Conservation (phyloP, 2,329 filamentous ascomycete genomes). For the Colletotrichum abscissum region DNA sequence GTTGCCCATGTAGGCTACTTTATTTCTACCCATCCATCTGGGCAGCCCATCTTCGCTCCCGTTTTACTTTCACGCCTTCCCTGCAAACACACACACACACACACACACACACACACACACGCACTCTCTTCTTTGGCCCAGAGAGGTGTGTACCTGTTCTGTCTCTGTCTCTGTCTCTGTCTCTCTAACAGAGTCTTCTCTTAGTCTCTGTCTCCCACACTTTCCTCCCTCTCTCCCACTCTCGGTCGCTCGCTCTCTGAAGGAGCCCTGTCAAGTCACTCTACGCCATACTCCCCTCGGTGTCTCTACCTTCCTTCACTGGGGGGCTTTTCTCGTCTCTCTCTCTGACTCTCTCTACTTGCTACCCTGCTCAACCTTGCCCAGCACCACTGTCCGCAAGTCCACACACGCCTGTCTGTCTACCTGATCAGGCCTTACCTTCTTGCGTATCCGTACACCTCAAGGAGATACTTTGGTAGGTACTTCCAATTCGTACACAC, state of each 20-base stretch:
- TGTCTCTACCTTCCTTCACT: not conserved
- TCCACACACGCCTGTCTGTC: too few relatives aligned
- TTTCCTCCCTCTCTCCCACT: not conserved
- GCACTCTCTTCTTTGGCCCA: not conserved
- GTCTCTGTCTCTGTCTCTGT: not conserved
- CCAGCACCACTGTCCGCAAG: constrained; percentile 3
- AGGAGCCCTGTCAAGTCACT: constrained; percentile 10
- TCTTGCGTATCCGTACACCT: not conserved
- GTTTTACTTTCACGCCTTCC: constrained; percentile 32
- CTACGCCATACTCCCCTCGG: not conserved
- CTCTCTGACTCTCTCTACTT: not conserved
- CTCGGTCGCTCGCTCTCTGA: not conserved
- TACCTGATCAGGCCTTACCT: not conserved
- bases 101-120: too few relatives aligned
- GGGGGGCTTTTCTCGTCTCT: not conserved
- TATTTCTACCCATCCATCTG: constrained; percentile 25
- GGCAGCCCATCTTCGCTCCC: constrained; percentile 32
- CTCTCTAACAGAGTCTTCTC: not conserved
- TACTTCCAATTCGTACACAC: not conserved
- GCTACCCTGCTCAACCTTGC: constrained; percentile 5
- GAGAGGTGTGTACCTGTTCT: not conserved
- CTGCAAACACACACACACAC: constrained; percentile 21
- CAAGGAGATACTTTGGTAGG: too few relatives aligned
- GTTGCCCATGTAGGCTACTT: not conserved
- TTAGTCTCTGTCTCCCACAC: not conserved